Evolutionary conservation across 2,329 filamentous ascomycete species (phyloP).

Genomic region (Colletotrichum trifolii): DNA sequence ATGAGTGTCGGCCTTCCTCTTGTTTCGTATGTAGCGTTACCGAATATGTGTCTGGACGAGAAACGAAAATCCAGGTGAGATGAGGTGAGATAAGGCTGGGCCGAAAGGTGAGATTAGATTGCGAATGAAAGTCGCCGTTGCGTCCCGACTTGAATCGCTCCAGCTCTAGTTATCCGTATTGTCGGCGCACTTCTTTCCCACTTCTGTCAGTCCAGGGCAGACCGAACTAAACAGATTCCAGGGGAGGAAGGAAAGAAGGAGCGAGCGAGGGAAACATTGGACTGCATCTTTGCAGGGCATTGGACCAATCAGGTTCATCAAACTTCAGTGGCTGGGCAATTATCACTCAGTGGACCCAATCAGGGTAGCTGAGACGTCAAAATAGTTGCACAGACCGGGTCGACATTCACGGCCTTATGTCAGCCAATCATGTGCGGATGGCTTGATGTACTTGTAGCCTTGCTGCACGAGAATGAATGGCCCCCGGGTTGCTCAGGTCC

Average conservation of each 20-base stretch:
- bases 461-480: neutral
- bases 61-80: conserved; percentile 8
- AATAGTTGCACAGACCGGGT: conserved; percentile 34
- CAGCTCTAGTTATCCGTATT: neutral
- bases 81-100: conserved; percentile 18
- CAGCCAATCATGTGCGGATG: conserved; percentile 17
- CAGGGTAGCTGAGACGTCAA: conserved; percentile 34
- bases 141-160: conserved; percentile 24
- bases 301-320: conserved; percentile 16
- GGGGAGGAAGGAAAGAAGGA: conserved; percentile 16
- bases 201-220: neutral
- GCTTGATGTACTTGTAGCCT: neutral
- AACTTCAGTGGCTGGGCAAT: conserved; percentile 25
- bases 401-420: neutral
- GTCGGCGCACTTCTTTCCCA: neutral
- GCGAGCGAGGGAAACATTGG: conserved; percentile 31
- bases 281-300: conserved; percentile 14
- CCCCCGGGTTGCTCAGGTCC: too few species aligned
- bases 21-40: too few species aligned
- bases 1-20: too few species aligned
- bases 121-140: conserved; percentile 25
- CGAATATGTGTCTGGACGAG: conserved; percentile 8
- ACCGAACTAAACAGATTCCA: conserved; percentile 11
- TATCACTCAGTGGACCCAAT: conserved; percentile 20
- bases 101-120: neutral